Conservation (phyloP, 2,329 filamentous ascomycete species). For the Neodidymelliopsis sp. region DNA sequence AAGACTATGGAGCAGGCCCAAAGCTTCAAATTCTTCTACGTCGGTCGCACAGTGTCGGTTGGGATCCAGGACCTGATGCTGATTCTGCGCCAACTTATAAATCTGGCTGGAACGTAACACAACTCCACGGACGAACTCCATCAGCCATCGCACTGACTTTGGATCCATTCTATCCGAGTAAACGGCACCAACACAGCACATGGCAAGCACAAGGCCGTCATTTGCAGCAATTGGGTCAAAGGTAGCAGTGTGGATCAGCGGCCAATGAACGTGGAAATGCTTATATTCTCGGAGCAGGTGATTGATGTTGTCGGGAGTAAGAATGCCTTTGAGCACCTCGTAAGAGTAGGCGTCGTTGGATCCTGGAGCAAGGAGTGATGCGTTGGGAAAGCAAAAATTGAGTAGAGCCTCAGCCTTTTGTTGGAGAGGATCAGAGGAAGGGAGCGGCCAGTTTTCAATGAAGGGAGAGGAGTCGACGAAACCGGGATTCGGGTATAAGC, state of each 20-base stretch:
- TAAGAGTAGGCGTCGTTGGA: constrained; percentile 56
- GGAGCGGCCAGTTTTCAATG: constrained; percentile 54
- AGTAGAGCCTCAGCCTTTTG: constrained; percentile 55
- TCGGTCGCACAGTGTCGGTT: constrained; percentile 49
- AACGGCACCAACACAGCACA: constrained; percentile 77
- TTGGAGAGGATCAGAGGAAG: constrained; percentile 52
- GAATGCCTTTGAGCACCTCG: constrained; percentile 62
- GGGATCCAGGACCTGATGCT: constrained; percentile 51
- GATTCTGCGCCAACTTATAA: constrained; percentile 52
- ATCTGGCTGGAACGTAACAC: constrained; percentile 64
- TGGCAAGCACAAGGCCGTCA: constrained; percentile 71
- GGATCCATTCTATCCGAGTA: constrained; percentile 71
- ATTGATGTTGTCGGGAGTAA: constrained; percentile 73
- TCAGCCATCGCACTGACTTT: constrained; percentile 70
- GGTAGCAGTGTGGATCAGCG: constrained; percentile 74
- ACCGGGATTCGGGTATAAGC: constrained; percentile 56
- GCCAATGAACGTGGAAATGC: constrained; percentile 77
- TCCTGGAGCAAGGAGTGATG: constrained; percentile 31
- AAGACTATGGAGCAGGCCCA: constrained; percentile 68
- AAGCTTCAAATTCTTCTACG: constrained; percentile 72
- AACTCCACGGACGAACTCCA: constrained; percentile 67
- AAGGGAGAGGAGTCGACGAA: constrained; percentile 50
- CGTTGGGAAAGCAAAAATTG: constrained; percentile 62
- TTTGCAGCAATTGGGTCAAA: constrained; percentile 72
- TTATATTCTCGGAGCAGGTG: constrained; percentile 75